Evolutionary conservation across 176 grass and related monocot genomes (phyloP).

Genomic region (Ensete ventricosum): DNA sequence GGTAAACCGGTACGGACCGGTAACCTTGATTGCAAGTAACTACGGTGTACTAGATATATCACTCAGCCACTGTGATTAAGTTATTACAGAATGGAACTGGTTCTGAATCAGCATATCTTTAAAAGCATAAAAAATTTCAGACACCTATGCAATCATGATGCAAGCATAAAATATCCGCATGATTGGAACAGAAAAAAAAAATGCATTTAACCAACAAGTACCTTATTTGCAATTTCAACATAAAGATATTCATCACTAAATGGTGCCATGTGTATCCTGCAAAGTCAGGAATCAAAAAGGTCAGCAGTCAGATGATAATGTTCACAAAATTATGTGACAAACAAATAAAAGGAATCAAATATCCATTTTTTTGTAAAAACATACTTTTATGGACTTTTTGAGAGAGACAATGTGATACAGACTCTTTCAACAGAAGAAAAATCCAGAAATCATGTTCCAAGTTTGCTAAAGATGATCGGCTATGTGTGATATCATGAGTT

Average conservation of each 20-base stretch:
- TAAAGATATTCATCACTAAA: conserved; percentile 99
- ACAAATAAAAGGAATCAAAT: not conserved
- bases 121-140: not conserved
- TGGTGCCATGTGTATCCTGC: conserved; percentile 97
- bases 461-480: too few relatives aligned
- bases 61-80: too few relatives aligned
- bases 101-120: not conserved
- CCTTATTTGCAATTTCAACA: conserved; percentile 99
- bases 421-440: too few relatives aligned
- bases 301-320: conserved; percentile 17
- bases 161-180: not conserved
- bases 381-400: too few relatives aligned
- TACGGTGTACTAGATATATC: too few relatives aligned
- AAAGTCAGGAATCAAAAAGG: conserved; percentile 20
- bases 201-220: conserved; percentile 12
- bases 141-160: not conserved
- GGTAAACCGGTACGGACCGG: too few relatives aligned
- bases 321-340: not conserved
- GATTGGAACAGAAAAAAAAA: conserved; percentile 6
- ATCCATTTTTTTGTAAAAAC: not conserved
- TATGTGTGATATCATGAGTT: too few relatives aligned
- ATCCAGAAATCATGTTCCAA: too few relatives aligned
- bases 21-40: too few relatives aligned
- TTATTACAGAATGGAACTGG: too few relatives aligned
- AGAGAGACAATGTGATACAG: too few relatives aligned